phyloP scores from a whole-genome alignment of 192 early-diverging fungal genomes.

The Neocallimastix lanati region DNA sequence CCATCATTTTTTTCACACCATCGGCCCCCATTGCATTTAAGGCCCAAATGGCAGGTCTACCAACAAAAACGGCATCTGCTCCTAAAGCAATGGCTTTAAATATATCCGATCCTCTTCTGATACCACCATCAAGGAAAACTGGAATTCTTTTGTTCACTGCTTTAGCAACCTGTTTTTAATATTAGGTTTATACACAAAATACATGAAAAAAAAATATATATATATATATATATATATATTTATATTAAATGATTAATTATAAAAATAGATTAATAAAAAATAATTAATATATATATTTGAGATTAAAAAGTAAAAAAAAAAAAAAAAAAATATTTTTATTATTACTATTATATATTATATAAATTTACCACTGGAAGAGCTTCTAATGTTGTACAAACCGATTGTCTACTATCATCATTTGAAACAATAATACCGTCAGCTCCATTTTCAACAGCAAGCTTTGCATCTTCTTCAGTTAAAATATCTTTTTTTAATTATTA shows the following conservation, averaged over 20 bases:
- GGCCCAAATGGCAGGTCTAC: slow-evolving; percentile 27
- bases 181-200: no score
- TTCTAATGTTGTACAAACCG: slow-evolving; percentile 58
- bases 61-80: slow-evolving; percentile 75
- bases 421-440: slow-evolving; percentile 72
- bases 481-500: slow-evolving; percentile 77
- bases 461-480: slow-evolving; percentile 75
- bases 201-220: no score
- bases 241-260: no score
- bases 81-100: slow-evolving; percentile 92
- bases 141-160: not conserved
- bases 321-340: no score
- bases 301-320: no score
- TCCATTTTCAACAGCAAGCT: slow-evolving; percentile 57
- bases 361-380: slow-evolving; percentile 78
- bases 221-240: no score
- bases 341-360: no score
- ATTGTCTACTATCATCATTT: slow-evolving; percentile 93
- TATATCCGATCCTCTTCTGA: slow-evolving; percentile 79
- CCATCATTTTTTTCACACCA: slow-evolving; percentile 4
- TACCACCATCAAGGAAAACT: slow-evolving; percentile 85
- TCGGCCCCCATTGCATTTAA: not conserved
- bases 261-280: no score
- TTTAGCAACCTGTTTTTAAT: not conserved
- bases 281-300: no score